These are phyloP conservation scores for Globisporangium canariense DNA, from an alignment of 352 stramenopile genomes.

Conservation along the genomic window DNA sequence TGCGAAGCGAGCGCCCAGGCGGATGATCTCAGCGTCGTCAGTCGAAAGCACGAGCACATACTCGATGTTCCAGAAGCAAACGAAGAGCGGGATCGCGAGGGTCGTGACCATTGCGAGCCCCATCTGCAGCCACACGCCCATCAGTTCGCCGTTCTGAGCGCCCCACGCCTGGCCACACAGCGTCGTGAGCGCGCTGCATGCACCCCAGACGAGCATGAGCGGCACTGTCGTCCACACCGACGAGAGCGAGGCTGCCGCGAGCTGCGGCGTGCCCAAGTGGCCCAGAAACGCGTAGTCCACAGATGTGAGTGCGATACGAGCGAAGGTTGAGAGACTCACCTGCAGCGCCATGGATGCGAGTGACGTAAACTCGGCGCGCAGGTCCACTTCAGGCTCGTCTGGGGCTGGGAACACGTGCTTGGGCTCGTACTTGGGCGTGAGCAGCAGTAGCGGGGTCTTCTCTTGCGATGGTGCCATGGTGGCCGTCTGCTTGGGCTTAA, in stretches of 20 bases:
- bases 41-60: conserved; percentile 34
- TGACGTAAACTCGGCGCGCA: conserved; percentile 47
- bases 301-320: neutral
- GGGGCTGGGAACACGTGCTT: neutral
- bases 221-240: neutral
- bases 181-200: conserved; percentile 59
- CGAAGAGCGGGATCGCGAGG: conserved; percentile 14
- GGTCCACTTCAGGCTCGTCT: conserved; percentile 43
- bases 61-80: conserved; percentile 56
- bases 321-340: neutral
- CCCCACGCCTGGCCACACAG: conserved; percentile 75
- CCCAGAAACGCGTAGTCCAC: conserved; percentile 50
- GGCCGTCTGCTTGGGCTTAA: too few species aligned
- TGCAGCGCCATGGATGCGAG: conserved; percentile 17
- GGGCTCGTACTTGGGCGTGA: conserved; percentile 2
- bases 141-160: conserved; percentile 58
- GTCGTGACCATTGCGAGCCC: conserved; percentile 48
- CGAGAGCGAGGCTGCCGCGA: conserved; percentile 63
- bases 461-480: conserved; percentile 5
- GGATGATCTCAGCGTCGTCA: conserved; percentile 49
- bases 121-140: conserved; percentile 73
- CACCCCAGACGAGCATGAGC: conserved; percentile 50
- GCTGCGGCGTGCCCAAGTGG: conserved; percentile 55
- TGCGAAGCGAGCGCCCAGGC: conserved; percentile 49
- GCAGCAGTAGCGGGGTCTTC: conserved; percentile 11